phyloP scores from a whole-genome alignment of 2,329 filamentous ascomycete species.

The Fusarium duplospermum region DNA sequence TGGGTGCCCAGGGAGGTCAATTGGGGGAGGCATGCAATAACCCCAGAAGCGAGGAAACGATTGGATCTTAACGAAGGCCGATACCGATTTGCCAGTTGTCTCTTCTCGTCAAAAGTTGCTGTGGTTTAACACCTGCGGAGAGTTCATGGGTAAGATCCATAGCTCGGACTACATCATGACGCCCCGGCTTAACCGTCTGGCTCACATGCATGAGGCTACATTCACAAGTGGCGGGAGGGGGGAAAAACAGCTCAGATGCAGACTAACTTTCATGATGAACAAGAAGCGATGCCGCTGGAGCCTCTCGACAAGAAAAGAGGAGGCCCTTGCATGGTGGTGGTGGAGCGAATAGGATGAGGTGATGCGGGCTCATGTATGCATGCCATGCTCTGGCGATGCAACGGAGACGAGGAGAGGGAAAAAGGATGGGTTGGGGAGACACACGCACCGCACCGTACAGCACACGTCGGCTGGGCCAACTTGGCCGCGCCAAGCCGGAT shows the following conservation, averaged over 20 bases:
- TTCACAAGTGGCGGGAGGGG: not conserved
- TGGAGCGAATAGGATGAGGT: conserved; percentile 28
- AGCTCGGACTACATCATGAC: not conserved
- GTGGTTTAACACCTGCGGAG: not conserved
- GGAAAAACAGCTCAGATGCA: not conserved
- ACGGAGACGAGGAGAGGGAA: not conserved
- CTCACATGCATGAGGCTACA: conserved; percentile 1
- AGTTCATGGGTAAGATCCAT: not conserved
- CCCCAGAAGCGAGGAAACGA: not conserved
- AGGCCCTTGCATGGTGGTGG: conserved; percentile 31
- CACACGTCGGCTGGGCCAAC: not conserved
- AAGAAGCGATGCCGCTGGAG: not conserved
- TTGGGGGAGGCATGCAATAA: not conserved
- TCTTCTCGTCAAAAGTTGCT: not conserved
- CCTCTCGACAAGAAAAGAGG: not conserved
- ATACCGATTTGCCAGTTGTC: not conserved
- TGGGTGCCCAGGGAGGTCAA: not conserved
- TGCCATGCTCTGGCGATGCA: conserved; percentile 1
- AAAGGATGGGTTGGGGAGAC: not conserved
- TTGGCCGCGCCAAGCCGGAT: conserved; percentile 34
- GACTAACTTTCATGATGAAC: not conserved
- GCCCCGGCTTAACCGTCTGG: conserved; percentile 2
- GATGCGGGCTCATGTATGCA: conserved; percentile 34
- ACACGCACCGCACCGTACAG: not conserved
- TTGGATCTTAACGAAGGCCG: not conserved